A percentile compares a stretch with the other conserved stretches of the same genome.
These are phyloP conservation scores for Chaetothyriales sp. DNA, from an alignment of 2,329 filamentous ascomycete genomes.

Conservation along the genomic window DNA sequence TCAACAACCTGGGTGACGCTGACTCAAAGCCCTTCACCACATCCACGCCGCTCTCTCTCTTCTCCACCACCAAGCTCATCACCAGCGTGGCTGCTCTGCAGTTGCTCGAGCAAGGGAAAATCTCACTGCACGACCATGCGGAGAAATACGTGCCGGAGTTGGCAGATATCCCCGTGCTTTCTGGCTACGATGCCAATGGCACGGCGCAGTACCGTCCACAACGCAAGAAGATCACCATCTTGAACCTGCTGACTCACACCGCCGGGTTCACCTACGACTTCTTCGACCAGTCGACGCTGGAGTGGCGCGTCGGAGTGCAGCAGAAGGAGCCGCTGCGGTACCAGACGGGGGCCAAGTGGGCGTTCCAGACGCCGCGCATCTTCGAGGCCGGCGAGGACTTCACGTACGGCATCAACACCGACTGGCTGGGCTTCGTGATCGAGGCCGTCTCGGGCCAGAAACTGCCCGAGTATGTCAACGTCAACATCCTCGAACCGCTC, in stretches of 20 bases:
- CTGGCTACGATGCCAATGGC: slow-evolving; percentile 4
- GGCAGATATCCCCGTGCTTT: slow-evolving; percentile 9
- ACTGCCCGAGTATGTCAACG: slow-evolving; percentile 32
- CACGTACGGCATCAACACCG: slow-evolving; percentile 24
- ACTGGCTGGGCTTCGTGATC: slow-evolving; percentile 36
- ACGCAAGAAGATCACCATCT: slow-evolving; percentile 9
- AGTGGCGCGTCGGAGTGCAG: slow-evolving; percentile 5
- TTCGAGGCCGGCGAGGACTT: slow-evolving; percentile 10
- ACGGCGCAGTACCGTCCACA: slow-evolving; percentile 4
- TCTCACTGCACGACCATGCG: slow-evolving; percentile 12
- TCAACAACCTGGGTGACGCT: slow-evolving; percentile 6
- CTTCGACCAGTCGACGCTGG: slow-evolving; percentile 7
- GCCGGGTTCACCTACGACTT: slow-evolving; percentile 13
- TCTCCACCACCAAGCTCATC: slow-evolving; percentile 14
- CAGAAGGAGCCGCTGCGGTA: neutral
- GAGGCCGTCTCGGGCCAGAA: slow-evolving; percentile 29
- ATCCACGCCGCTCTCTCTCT: slow-evolving; percentile 9
- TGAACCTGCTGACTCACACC: slow-evolving; percentile 13
- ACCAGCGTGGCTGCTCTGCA: slow-evolving; percentile 12
- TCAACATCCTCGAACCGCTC: slow-evolving; percentile 33
- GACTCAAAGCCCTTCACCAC: slow-evolving; percentile 5
- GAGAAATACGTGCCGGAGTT: slow-evolving; percentile 12
- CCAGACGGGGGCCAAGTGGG: neutral
- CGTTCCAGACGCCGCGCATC: slow-evolving; percentile 7
- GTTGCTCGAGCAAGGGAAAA: slow-evolving; percentile 13